phyloP scores from a whole-genome alignment of 768 basidiomycete genomes.

The Favolaschia claudopus region DNA sequence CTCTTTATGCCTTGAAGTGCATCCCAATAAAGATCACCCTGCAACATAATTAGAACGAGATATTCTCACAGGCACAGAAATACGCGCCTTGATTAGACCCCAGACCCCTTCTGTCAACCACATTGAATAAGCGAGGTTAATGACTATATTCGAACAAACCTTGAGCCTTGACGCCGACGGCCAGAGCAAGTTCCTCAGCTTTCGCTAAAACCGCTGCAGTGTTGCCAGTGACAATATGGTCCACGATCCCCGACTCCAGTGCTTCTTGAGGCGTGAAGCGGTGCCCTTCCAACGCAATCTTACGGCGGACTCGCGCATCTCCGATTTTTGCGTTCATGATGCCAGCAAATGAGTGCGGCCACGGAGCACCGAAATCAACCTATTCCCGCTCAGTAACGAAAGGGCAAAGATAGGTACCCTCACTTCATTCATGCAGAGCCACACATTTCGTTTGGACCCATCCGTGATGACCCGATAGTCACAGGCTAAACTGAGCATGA shows the following conservation, averaged over 20 bases:
- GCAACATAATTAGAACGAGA: too few species aligned
- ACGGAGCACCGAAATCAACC: constrained; percentile 84
- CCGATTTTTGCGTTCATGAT: constrained; percentile 72
- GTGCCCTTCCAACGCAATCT: constrained; percentile 82
- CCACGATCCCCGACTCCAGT: constrained; percentile 69
- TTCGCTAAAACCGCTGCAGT: constrained; percentile 67
- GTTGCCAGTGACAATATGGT: constrained; percentile 69
- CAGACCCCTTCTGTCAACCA: constrained; percentile 57
- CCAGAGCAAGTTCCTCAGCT: constrained; percentile 68
- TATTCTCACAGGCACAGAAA: background rate
- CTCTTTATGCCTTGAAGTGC: constrained; percentile 52
- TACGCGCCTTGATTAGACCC: constrained; percentile 73
- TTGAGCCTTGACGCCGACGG: constrained; percentile 57
- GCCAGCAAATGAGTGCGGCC: constrained; percentile 76
- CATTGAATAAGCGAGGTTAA: background rate
- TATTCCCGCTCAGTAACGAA: constrained; percentile 31
- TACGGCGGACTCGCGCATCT: constrained; percentile 64
- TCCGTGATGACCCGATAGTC: constrained; percentile 92
- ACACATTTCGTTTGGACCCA: constrained; percentile 77
- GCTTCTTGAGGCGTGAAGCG: constrained; percentile 81
- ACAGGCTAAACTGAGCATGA: constrained; percentile 81
- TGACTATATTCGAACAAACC: background rate
- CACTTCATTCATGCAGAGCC: constrained; percentile 95
- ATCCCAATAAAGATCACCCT: constrained; percentile 66
- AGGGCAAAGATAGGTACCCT: constrained; percentile 9